Base-by-base conservation (phyloP, 495 filamentous ascomycete species). In the Aspergillus wentii region DNA sequence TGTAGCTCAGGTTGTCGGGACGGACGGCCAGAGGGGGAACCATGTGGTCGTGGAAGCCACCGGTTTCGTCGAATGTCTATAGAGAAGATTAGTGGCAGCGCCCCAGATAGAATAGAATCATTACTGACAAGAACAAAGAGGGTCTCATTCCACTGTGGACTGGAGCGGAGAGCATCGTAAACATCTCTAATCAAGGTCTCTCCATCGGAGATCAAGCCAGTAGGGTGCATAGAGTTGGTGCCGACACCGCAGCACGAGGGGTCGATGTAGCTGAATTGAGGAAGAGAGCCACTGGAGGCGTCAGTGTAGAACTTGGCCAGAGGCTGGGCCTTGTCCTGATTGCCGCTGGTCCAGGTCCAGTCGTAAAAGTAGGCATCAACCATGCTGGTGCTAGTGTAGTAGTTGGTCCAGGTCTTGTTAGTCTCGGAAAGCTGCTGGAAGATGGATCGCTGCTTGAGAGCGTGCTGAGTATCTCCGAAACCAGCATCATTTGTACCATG, bases 41-140 rank as follows among this genome's bases (percentile, higher is more conserved):
- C 16, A 72, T 68, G 48, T 74, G 71, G 55, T 74, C 71, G 33
- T 57, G 57, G 64, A 72, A 73, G 26, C 69, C 68, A 17, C 71
- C 68, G 13, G 56, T 66, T 56, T 73, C 69, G 43, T 73, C 71
- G 35, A 68, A 75, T 39, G 66, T 75, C n/a, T n/a, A n/a, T n/a
- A n/a, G n/a, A n/a, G n/a, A n/a, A n/a, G n/a, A n/a, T n/a, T n/a
- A n/a, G n/a, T n/a, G n/a, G n/a, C n/a, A n/a, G n/a, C n/a, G n/a
- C n/a, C n/a, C n/a, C n/a, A n/a, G n/a, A n/a, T n/a, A n/a, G n/a
- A n/a, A n/a, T n/a, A n/a, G n/a, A n/a, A n/a, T n/a, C n/a, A n/a
- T n/a, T n/a, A n/a, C n/a, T n/a, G n/a, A n/a, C n/a, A 11, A 75
- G 48, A 41, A 73, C 57, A 38, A 72, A 61, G 17, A 75, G 58